These are phyloP conservation scores for Murraya paniculata DNA, from an alignment of 345 rosid genomes.

Conservation along the genomic window DNA sequence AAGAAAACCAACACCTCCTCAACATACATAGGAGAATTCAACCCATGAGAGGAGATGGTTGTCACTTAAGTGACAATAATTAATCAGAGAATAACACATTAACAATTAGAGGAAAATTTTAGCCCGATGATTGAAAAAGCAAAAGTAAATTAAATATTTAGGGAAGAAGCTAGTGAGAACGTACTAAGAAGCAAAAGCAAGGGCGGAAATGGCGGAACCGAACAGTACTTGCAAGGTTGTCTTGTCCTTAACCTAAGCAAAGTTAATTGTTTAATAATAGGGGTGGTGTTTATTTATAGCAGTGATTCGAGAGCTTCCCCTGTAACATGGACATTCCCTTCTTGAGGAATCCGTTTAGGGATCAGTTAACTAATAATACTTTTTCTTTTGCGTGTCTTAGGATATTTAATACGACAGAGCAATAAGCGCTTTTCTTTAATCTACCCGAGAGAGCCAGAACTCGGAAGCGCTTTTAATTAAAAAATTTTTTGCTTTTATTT, in stretches of 20 bases:
- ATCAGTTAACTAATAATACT: slow-evolving; percentile 49
- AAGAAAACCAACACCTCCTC: no score
- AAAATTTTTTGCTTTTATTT: background rate
- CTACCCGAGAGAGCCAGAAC: background rate
- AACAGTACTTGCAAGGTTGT: background rate
- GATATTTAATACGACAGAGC: slow-evolving; percentile 18
- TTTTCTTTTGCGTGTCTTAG: background rate
- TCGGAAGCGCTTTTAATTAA: background rate
- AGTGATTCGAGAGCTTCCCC: slow-evolving; percentile 1
- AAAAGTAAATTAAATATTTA: no score
- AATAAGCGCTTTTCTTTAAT: background rate
- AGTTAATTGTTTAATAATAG: background rate
- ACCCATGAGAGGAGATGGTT: no score
- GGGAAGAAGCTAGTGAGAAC: background rate
- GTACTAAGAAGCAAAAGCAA: background rate
- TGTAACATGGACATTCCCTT: slow-evolving; percentile 42
- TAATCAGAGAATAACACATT: no score
- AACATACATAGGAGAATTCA: no score
- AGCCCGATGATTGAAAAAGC: no score
- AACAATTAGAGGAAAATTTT: no score
- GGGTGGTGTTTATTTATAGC: background rate
- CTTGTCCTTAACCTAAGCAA: background rate
- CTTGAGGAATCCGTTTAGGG: slow-evolving; percentile 55
- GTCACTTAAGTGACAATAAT: no score
- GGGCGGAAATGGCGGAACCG: background rate